A percentile compares a stretch with the other conserved stretches of the same genome.
Conservation (phyloP, 352 stramenopile genomes). For the Elongisporangium undulatum region DNA sequence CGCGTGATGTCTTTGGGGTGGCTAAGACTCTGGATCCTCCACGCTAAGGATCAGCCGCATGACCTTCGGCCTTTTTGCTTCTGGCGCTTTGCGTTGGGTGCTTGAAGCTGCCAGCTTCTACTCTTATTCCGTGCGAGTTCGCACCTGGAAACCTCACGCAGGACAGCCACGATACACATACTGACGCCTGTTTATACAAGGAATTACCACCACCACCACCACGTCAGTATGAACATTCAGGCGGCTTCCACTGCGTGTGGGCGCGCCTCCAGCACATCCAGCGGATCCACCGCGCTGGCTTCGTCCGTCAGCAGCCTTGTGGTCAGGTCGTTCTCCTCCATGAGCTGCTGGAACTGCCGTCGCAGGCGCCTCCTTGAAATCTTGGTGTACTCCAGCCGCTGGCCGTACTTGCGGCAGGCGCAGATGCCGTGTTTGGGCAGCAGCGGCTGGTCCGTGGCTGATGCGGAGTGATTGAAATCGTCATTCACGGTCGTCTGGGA, state of each 20-base stretch:
- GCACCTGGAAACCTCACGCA: no score
- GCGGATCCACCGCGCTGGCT: neutral
- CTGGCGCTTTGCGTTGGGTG: neutral
- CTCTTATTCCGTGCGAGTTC: no score
- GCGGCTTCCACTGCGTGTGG: neutral
- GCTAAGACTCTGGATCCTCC: neutral
- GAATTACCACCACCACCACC: neutral
- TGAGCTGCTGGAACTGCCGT: conserved; percentile 15
- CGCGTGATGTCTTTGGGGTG: neutral
- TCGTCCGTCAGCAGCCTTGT: conserved; percentile 7
- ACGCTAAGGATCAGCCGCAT: no score
- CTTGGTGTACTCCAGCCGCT: conserved; percentile 20
- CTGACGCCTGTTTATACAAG: neutral
- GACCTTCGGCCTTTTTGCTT: neutral
- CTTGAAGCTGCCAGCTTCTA: neutral
- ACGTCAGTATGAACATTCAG: neutral
- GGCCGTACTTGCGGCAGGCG: conserved; percentile 30
- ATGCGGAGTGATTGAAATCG: conserved; percentile 1
- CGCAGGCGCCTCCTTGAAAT: conserved; percentile 10
- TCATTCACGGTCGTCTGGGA: neutral
- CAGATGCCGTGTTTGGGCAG: conserved; percentile 19
- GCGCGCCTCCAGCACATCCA: neutral
- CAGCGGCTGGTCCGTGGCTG: conserved; percentile 1
- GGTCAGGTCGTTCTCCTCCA: conserved; percentile 18
- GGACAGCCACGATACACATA: neutral